Evolutionary conservation across 352 stramenopile species (phyloP).

Genomic region (Blastocystis hominis): DNA sequence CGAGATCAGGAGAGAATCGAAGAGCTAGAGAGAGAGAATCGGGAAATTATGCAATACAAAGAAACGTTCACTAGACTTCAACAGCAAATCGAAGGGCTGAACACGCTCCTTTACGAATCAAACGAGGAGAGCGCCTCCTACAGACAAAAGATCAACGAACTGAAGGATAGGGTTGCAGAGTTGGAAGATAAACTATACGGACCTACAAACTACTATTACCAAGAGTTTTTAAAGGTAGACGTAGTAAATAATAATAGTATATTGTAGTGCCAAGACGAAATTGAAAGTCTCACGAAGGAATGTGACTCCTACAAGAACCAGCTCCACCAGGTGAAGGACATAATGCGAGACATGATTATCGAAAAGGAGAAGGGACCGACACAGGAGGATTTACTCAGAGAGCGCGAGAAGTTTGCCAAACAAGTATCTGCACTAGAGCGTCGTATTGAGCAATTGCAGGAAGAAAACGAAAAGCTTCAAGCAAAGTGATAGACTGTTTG

Average conservation of each 20-base stretch:
- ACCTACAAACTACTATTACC: slow-evolving; percentile 49
- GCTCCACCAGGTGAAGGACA: slow-evolving; percentile 47
- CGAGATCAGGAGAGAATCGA: neutral
- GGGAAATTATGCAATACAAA: neutral
- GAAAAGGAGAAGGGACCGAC: neutral
- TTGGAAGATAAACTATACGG: slow-evolving; percentile 48
- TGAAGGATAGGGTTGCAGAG: neutral
- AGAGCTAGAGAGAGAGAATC: slow-evolving; percentile 1
- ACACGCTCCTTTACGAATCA: slow-evolving; percentile 14
- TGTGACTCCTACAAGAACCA: neutral
- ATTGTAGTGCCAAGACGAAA: neutral
- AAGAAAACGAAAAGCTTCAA: neutral
- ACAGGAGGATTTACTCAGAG: neutral
- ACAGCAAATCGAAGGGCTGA: slow-evolving; percentile 36
- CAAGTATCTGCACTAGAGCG: neutral
- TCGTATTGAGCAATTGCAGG: slow-evolving; percentile 8
- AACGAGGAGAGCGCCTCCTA: neutral
- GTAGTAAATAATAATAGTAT: neutral
- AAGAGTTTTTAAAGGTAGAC: slow-evolving; percentile 24
- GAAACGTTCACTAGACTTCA: neutral
- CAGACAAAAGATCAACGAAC: neutral
- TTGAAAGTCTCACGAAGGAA: neutral
- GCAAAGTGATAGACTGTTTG: neutral
- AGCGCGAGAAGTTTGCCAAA: slow-evolving; percentile 36
- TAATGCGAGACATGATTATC: slow-evolving; percentile 42